Base-by-base conservation (phyloP, 495 filamentous ascomycete genomes). In the Friedmanniomyces endolithicus region DNA sequence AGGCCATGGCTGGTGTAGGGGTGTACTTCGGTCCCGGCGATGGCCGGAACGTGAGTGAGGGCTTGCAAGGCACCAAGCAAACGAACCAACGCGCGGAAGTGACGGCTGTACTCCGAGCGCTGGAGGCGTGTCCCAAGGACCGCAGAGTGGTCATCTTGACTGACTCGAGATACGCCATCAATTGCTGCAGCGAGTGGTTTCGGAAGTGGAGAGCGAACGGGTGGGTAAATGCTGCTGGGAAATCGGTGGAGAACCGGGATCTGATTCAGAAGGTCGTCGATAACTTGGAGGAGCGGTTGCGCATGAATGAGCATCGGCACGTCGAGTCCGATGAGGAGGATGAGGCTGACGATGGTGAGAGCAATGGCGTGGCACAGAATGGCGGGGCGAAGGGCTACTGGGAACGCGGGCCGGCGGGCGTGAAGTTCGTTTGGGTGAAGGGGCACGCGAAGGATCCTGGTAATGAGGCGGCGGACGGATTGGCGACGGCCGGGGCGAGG, bases 1-100 rank as follows among this genome's bases (percentile, higher is more conserved):
- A 80, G 7, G 86, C 92, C 27, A 71, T 74, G 6, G 90, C 86
- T 6, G 92, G 92, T 2, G 78, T 96, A 9, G 92, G 92, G 0
- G 90, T 96, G 29, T 96, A 74, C 54, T 95, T 95, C 68, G 87
- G 87, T 7, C 72, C 73, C n/a, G 70, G 68, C 1, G 86, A 94
- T 67, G 56, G 70, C 49, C 80, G 86, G 65, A 98, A 96, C 67
- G 75, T 95, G 50, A 89, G 87, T 19, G 90, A 95, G 64, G 78
- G 81, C 16, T 75, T 98, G 1, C 63, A 71, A 39, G 90, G 90
- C 35, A 69, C 74, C 11, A 68, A 73, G 11, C 92, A 98, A 66
- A 96, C 92, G 0, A 98, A 97, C 66, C 86, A 96, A 67, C 87
- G 92, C 4, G 92, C 92, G 16, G 92, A 98, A 68, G 73, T 98